These are phyloP conservation scores for Prototheca wickerhamii DNA, from an alignment of 163 green algal genomes.

Conservation along the genomic window DNA sequence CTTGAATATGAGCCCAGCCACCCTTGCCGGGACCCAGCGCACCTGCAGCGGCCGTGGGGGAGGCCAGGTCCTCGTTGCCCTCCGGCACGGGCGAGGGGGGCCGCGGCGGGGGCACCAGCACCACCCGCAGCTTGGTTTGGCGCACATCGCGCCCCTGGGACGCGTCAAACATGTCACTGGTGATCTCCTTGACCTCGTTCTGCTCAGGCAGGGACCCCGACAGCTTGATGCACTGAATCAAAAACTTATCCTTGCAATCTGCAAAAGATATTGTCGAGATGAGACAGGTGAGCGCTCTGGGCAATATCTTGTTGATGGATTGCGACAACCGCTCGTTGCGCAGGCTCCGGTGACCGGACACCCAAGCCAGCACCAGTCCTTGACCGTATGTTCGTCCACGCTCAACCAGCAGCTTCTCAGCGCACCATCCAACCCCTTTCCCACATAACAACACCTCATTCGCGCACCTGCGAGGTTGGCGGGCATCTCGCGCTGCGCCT, in stretches of 20 bases:
- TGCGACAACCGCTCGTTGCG: too few relatives aligned
- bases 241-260: conserved; percentile 74
- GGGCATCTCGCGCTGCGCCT: conserved; percentile 62
- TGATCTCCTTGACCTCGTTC: conserved; percentile 23
- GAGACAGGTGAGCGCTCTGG: too few relatives aligned
- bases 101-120: conserved; percentile 49
- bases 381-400: too few relatives aligned
- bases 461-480: conserved; percentile 30
- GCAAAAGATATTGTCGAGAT: too few relatives aligned
- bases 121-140: conserved; percentile 56
- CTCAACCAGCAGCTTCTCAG: too few relatives aligned
- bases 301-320: too few relatives aligned
- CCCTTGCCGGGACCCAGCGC: neutral
- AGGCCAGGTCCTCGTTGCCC: conserved; percentile 34
- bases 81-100: conserved; percentile 63
- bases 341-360: too few relatives aligned
- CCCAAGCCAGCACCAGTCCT: too few relatives aligned
- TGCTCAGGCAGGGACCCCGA: conserved; percentile 14
- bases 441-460: neutral
- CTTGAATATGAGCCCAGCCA: too few relatives aligned
- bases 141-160: conserved; percentile 20
- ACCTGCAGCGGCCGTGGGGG: neutral
- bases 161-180: conserved; percentile 38
- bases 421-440: too few relatives aligned
- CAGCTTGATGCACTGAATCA: conserved; percentile 55